Evolutionary conservation across 2,329 filamentous ascomycete genomes (phyloP).

Genomic region (Harringtonia aguacate): DNA sequence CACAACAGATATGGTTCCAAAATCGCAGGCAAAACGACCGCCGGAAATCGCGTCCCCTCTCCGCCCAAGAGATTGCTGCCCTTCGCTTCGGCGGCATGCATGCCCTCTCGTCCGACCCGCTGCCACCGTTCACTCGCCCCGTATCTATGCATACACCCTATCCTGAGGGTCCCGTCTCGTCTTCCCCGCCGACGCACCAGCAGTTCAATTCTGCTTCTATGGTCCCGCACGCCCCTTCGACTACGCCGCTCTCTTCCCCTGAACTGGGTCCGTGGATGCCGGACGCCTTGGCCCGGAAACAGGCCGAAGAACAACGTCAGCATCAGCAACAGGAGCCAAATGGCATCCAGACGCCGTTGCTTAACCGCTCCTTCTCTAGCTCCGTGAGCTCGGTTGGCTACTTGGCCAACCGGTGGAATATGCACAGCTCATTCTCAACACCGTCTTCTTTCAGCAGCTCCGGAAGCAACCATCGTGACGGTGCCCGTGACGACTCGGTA

Average conservation of each 20-base stretch:
- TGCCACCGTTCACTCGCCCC: conserved; percentile 13
- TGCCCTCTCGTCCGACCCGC: conserved; percentile 35
- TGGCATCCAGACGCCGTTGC: background rate
- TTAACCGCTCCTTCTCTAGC: conserved; percentile 9
- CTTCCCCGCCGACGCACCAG: conserved; percentile 9
- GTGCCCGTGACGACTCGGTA: conserved; percentile 28
- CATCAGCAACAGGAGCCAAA: conserved; percentile 3
- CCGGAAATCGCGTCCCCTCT: conserved; percentile 74
- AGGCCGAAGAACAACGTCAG: conserved; percentile 4
- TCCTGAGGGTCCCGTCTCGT: conserved; percentile 7
- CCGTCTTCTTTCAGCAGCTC: conserved; percentile 28
- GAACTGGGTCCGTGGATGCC: conserved; percentile 14
- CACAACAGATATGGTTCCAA: conserved; percentile 99
- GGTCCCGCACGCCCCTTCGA: conserved; percentile 5
- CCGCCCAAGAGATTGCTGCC: conserved; percentile 63
- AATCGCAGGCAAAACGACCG: conserved; percentile 89
- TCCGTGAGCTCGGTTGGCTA: conserved; percentile 26
- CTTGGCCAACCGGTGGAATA: conserved; percentile 47
- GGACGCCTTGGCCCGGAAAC: conserved; percentile 8
- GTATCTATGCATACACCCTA: conserved; percentile 6
- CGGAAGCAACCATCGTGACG: background rate
- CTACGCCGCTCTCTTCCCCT: conserved; percentile 13
- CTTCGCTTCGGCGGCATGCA: conserved; percentile 45
- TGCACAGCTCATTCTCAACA: conserved; percentile 38
- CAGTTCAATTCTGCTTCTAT: conserved; percentile 6